These are phyloP conservation scores for Volvariella surrecta DNA, from an alignment of 1,284 basidiomycete genomes.

Conservation along the genomic window DNA sequence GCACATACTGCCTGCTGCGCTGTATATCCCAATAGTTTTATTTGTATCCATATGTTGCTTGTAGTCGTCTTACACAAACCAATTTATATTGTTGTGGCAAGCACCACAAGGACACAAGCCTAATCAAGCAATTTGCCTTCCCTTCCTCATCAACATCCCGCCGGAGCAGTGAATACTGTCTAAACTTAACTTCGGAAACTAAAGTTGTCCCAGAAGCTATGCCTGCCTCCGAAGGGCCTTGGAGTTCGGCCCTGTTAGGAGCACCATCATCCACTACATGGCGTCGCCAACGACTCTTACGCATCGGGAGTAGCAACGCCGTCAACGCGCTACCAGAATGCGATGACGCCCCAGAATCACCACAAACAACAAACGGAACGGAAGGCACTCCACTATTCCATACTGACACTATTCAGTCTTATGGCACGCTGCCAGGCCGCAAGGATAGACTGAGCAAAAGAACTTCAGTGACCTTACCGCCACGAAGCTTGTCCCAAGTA, in stretches of 20 bases:
- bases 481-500: conserved; percentile 26
- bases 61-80: too few species aligned
- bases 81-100: too few species aligned
- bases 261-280: conserved; percentile 33
- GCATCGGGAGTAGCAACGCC: conserved; percentile 32
- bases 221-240: background rate
- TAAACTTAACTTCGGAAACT: too few species aligned
- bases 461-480: conserved; percentile 21
- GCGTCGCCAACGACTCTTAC: conserved; percentile 43
- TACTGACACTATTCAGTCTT: conserved; percentile 23
- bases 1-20: too few species aligned
- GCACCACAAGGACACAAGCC: too few species aligned
- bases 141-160: too few species aligned
- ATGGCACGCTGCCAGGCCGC: conserved; percentile 40
- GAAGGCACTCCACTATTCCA: conserved; percentile 18
- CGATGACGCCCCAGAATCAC: conserved; percentile 3
- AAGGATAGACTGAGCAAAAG: conserved; percentile 17
- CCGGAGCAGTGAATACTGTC: too few species aligned
- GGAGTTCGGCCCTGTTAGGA: conserved; percentile 8
- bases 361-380: conserved; percentile 1
- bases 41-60: too few species aligned
- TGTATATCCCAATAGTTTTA: too few species aligned
- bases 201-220: background rate
- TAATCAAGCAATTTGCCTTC: too few species aligned
- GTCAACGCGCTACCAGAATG: conserved; percentile 13